Base-by-base conservation (phyloP, 176 grass and related monocot species). In the Juncus inflexus region DNA sequence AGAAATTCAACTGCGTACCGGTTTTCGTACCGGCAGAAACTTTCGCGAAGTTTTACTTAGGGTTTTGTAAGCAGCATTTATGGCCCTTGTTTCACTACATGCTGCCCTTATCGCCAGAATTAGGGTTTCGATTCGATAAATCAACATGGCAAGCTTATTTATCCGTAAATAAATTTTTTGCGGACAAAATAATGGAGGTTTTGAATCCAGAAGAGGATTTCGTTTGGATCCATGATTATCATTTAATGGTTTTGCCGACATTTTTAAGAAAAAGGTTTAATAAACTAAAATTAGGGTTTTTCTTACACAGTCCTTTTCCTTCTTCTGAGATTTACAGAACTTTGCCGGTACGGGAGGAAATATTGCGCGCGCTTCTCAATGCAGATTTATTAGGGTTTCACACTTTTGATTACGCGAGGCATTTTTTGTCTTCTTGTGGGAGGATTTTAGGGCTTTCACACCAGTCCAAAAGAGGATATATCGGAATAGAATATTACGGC, bases 211-310 rank as follows among this genome's bases (percentile, higher is more conserved):
- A 86, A 2, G 78, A 74, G 41, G 83, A 86, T 63, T 81, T 78
- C 15, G 78, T 86, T 0, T 86, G 83, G 83, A 74, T 86, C 11
- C 83, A 86, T 63, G 83, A 86, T 77, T 86, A 86, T 67, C 83
- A 81, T 80, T 72, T 86, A 42, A 86, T 86, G 83, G 67, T 86
- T 19, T 50, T 86, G 57, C 83, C 83, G 1, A 86, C 83, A 9
- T 81, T 75, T 58, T 69, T 86, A 42, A 72, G 83, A 39, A 77
- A 77, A 53, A 80, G 83, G 61, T 81, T 86, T 60, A 78, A 81
- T 53, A 58, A 69, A 3, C 57, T 86, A 3, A 86, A 77, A 66
- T 79, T 86, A 37, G 83, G 78, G 28, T 86, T 86, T 69, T 86
- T 86, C 63, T 61, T 84, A 5, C 81, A 84, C 40, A 84, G 81